phyloP scores from a whole-genome alignment of 345 rosid genomes.

The Diplotaxis tenuifolia region DNA sequence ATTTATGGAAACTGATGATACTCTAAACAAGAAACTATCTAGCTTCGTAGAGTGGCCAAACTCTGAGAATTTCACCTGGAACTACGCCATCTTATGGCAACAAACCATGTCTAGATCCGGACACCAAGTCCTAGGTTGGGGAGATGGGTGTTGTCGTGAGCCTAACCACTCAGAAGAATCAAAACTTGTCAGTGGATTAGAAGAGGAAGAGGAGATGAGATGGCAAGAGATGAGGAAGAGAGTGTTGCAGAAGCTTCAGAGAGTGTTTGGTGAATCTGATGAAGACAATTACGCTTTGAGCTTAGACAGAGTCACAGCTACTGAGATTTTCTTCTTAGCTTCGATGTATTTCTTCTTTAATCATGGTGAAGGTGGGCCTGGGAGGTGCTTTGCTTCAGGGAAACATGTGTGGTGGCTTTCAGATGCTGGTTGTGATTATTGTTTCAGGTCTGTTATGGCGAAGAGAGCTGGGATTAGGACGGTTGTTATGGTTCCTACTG shows the following conservation, averaged over 20 bases:
- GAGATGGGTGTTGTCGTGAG: slow-evolving; percentile 93
- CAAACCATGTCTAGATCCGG: slow-evolving; percentile 81
- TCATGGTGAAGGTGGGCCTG: not conserved
- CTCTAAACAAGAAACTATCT: slow-evolving; percentile 75
- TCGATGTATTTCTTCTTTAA: not conserved
- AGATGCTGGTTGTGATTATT: slow-evolving; percentile 61
- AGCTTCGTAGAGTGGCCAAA: slow-evolving; percentile 86
- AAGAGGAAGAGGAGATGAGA: slow-evolving; percentile 44
- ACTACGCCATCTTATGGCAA: slow-evolving; percentile 94
- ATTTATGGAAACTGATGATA: slow-evolving; percentile 63
- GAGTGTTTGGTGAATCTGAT: slow-evolving; percentile 77
- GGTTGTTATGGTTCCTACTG: slow-evolving; percentile 75
- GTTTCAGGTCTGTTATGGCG: slow-evolving; percentile 80
- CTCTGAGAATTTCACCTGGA: slow-evolving; percentile 87
- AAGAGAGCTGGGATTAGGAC: slow-evolving; percentile 84
- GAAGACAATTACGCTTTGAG: slow-evolving; percentile 82
- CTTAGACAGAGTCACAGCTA: slow-evolving; percentile 86
- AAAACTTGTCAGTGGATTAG: slow-evolving; percentile 16
- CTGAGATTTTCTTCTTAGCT: slow-evolving; percentile 70
- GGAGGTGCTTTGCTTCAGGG: not conserved
- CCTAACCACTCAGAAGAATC: slow-evolving; percentile 66
- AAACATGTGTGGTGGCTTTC: not conserved
- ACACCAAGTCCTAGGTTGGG: slow-evolving; percentile 89
- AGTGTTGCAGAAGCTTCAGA: slow-evolving; percentile 82
- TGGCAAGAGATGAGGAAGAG: slow-evolving; percentile 85